phyloP scores from a whole-genome alignment of 148 eudicot species.

The Chenopodium quinoa region DNA sequence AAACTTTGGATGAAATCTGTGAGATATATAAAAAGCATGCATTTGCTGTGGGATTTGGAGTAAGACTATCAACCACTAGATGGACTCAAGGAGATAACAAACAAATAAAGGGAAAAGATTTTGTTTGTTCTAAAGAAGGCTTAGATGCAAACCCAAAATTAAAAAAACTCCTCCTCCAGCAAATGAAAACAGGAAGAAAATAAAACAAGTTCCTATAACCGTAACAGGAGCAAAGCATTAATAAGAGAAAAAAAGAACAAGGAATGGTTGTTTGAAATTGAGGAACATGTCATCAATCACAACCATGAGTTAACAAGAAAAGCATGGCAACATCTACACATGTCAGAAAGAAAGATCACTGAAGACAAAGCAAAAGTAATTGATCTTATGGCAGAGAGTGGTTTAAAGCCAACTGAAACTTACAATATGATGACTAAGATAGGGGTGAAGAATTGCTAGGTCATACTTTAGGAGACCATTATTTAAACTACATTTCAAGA shows the following conservation, averaged over 20 bases:
- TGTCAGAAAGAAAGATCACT: not conserved
- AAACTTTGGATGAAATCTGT: no score
- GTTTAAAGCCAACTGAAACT: not conserved
- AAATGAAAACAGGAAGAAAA: no score
- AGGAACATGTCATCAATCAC: not conserved
- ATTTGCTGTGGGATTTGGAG: no score
- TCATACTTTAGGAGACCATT: not conserved
- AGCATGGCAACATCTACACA: not conserved
- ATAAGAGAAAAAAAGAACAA: not conserved
- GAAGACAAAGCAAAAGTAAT: not conserved
- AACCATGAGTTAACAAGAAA: constrained; percentile 1
- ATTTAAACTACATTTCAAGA: not conserved
- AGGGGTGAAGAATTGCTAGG: not conserved
- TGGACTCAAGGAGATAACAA: no score
- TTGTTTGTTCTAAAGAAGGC: no score
- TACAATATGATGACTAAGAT: not conserved
- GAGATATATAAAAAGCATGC: no score
- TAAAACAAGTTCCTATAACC: no score
- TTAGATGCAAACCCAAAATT: no score
- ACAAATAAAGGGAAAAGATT: no score
- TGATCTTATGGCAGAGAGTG: not conserved
- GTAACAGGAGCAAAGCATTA: not conserved
- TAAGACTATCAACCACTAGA: no score
- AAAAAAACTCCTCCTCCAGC: no score
- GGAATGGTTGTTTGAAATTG: not conserved